Conservation (phyloP, 1,284 basidiomycete species). For the Phlebopus sp. region DNA sequence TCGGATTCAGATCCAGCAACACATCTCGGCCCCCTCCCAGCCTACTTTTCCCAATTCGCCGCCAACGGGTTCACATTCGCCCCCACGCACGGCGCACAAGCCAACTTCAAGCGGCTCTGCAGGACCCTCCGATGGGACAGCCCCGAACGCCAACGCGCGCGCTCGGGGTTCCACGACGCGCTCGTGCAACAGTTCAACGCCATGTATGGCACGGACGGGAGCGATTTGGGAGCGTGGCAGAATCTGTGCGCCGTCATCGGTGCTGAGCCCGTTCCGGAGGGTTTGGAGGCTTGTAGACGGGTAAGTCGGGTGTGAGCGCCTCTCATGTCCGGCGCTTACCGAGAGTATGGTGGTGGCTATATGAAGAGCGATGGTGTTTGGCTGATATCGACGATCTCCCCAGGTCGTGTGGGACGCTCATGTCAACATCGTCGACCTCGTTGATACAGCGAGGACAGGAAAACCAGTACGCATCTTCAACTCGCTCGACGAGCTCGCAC, state of each 20-base stretch:
- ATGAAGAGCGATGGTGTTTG: no score
- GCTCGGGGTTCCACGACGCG: conserved; percentile 20
- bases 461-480: conserved; percentile 22
- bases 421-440: conserved; percentile 40
- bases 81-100: conserved; percentile 5
- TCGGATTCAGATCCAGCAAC: no score
- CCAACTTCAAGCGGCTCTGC: conserved; percentile 18
- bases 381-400: not conserved
- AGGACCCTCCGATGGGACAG: conserved; percentile 5
- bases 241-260: conserved; percentile 21
- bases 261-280: conserved; percentile 22
- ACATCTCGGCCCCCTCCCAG: no score
- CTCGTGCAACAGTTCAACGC: conserved; percentile 33
- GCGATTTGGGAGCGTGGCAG: conserved; percentile 32
- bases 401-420: conserved; percentile 31
- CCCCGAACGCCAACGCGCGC: conserved; percentile 1
- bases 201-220: conserved; percentile 29
- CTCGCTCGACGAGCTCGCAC: conserved; percentile 28
- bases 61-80: conserved; percentile 15
- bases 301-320: conserved; percentile 13
- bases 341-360: no score
- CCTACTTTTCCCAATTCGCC: conserved; percentile 11
- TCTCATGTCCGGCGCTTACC: no score
- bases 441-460: conserved; percentile 21
- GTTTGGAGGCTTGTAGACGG: conserved; percentile 21